Evolutionary conservation across 2,329 filamentous ascomycete species (phyloP), one percentile per base, ranked within the genome.

Genomic region (Sporothrix dimorphospora): DNA sequence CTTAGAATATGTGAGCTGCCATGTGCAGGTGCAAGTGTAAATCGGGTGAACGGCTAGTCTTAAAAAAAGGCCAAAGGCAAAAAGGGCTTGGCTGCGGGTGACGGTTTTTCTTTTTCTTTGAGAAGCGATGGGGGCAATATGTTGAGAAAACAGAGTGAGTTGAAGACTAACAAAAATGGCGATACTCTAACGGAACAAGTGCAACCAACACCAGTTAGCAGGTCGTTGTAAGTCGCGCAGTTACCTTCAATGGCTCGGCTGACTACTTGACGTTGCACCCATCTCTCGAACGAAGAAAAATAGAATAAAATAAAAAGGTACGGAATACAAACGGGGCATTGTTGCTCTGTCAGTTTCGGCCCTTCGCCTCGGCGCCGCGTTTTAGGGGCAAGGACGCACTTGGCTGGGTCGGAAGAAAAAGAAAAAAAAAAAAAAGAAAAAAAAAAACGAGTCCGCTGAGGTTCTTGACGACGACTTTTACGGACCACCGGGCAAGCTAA

Each of bases 311-410:
- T 38, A n/a, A n/a, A n/a, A 53, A 24, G 5, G 27, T 34, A 57
- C 45, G 14, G 5, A 19, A 14, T 47, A 47, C 5, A 63, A 65
- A 65, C 59, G 21, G 38, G 21, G 38, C 59, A 16, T 16, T 14
- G 45, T n/a, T 55, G 51, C 51, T 55, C 51, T 63, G 59, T 42
- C 59, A 27, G 59, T 14, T 55, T 55, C 19, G 59, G 38, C 21
- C 30, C n/a, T 38, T 67, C 42, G 63, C 45, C 63, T 68, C 47
- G 45, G 27, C 47, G 47, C 65, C 45, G 65, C 65, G 65, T 49
- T 49, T 3, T 34, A 30, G 24, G 63, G 42, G 63, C n/a, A n/a
- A 66, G 8, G 24, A 19, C 21, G 63, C 24, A 68, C 65, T 38
- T 53, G 30, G 42, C 24, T 45, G 63, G 19, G 45, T 34, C 65